Evolutionary conservation across 1,139 yeast species (phyloP).

Genomic region (Sugiyamaella grinbergsii): DNA sequence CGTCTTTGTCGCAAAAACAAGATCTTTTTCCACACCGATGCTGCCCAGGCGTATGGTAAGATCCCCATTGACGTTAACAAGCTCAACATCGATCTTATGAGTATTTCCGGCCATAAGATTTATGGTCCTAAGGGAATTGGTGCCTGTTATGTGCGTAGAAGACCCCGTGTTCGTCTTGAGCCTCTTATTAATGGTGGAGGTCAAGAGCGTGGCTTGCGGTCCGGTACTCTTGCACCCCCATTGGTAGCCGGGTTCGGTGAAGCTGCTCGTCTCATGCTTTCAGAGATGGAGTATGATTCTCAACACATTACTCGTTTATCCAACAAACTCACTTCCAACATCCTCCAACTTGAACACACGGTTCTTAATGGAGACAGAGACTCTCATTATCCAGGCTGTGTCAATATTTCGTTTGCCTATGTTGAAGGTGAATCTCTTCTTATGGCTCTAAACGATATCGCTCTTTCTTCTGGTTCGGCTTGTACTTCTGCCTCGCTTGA

Average conservation of each 20-base stretch:
- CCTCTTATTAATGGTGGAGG: slow-evolving; percentile 98
- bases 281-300: slow-evolving; percentile 74
- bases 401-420: slow-evolving; percentile 93
- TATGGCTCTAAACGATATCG: slow-evolving; percentile 97
- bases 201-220: slow-evolving; percentile 96
- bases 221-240: slow-evolving; percentile 97
- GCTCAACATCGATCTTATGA: slow-evolving; percentile 88
- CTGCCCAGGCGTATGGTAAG: slow-evolving; percentile 97
- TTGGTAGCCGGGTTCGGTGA: slow-evolving; percentile 96
- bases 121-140: slow-evolving; percentile 99
- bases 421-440: slow-evolving; percentile 96
- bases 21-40: slow-evolving; percentile 97
- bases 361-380: slow-evolving; percentile 82
- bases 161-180: slow-evolving; percentile 97
- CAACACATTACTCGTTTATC: slow-evolving; percentile 72
- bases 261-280: slow-evolving; percentile 81
- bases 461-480: slow-evolving; percentile 96
- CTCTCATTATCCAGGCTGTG: slow-evolving; percentile 86
- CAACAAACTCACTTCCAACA: slow-evolving; percentile 67
- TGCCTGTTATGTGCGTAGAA: slow-evolving; percentile 91
- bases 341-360: slow-evolving; percentile 83
- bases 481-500: slow-evolving; percentile 98
- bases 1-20: slow-evolving; percentile 79
- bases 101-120: slow-evolving; percentile 92
- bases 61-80: slow-evolving; percentile 90